Percentiles rank a stretch among this genome's conserved stretches.
Conservation (phyloP, 805 yeast genomes). For the Ogataea glucozyma region DNA sequence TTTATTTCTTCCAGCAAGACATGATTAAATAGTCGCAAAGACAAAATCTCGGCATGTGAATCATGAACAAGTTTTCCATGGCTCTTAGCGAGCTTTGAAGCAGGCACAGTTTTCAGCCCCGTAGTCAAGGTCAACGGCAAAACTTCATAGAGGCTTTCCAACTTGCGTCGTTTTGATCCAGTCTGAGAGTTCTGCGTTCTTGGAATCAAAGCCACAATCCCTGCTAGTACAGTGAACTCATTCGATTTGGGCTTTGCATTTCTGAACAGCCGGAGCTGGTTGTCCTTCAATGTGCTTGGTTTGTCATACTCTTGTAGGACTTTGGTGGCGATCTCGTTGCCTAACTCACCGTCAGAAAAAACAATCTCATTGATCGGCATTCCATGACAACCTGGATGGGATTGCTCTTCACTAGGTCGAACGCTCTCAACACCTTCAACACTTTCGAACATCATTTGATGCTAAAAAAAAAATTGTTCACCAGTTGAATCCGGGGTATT, state of each 20-base stretch:
- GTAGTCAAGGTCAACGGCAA: constrained; percentile 60
- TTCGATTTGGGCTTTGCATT: constrained; percentile 58
- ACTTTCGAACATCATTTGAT: constrained; percentile 4
- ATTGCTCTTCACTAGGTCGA: no score
- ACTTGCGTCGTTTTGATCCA: constrained; percentile 10
- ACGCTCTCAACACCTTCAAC: no score
- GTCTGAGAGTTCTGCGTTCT: constrained; percentile 8
- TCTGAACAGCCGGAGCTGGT: constrained; percentile 11
- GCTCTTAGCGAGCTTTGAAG: constrained; percentile 37
- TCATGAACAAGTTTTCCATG: constrained; percentile 77
- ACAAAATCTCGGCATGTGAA: constrained; percentile 84
- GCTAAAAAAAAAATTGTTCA: constrained; percentile 1
- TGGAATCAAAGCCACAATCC: constrained; percentile 51
- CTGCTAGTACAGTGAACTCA: constrained; percentile 87
- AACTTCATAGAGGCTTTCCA: constrained; percentile 17
- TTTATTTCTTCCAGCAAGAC: constrained; percentile 51
- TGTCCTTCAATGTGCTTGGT: constrained; percentile 15
- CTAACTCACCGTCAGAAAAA: constrained; percentile 9
- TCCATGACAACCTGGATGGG: no score
- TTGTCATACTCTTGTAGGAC: constrained; percentile 18
- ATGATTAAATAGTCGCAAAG: constrained; percentile 68
- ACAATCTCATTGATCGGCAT: constrained; percentile 2
- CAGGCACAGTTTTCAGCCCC: constrained; percentile 81
- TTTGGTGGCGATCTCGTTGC: constrained; percentile 17
- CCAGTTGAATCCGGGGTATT: neutral